These are phyloP conservation scores for Biscutella laevigata DNA, from an alignment of 441 rosid genomes.

Conservation along the genomic window DNA sequence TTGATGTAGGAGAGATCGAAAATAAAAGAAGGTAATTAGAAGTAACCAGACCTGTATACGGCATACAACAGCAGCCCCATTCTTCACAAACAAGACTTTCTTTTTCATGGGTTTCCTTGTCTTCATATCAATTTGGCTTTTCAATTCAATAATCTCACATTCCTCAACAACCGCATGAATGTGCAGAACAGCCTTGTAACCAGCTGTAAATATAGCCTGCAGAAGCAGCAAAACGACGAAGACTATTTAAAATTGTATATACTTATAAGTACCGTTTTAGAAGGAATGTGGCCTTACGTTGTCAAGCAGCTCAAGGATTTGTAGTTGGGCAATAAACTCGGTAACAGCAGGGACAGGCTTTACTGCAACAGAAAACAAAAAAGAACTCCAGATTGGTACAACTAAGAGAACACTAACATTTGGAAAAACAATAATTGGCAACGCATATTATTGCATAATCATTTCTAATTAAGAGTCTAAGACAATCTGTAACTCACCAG, in stretches of 20 bases:
- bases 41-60: slow-evolving; percentile 57
- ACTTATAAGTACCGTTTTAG: neutral
- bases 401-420: too few relatives aligned
- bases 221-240: slow-evolving; percentile 5
- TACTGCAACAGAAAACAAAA: slow-evolving; percentile 46
- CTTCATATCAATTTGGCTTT: slow-evolving; percentile 75
- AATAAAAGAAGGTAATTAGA: neutral
- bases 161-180: slow-evolving; percentile 91
- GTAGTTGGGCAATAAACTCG: slow-evolving; percentile 79
- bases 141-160: slow-evolving; percentile 76
- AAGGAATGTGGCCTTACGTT: slow-evolving; percentile 45
- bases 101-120: slow-evolving; percentile 81
- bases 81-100: slow-evolving; percentile 84
- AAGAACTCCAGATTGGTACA: slow-evolving; percentile 1
- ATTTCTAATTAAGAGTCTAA: too few relatives aligned
- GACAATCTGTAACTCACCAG: slow-evolving; percentile 59
- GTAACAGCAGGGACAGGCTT: slow-evolving; percentile 59
- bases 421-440: neutral
- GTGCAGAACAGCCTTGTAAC: slow-evolving; percentile 87
- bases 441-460: neutral
- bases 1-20: neutral
- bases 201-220: slow-evolving; percentile 91
- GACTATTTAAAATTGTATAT: too few relatives aligned
- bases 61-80: slow-evolving; percentile 72
- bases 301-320: slow-evolving; percentile 80